Percentiles rank a stretch among this genome's conserved stretches.
phyloP scores from a whole-genome alignment of 805 yeast genomes.

The Candida pseudofarinosa region DNA sequence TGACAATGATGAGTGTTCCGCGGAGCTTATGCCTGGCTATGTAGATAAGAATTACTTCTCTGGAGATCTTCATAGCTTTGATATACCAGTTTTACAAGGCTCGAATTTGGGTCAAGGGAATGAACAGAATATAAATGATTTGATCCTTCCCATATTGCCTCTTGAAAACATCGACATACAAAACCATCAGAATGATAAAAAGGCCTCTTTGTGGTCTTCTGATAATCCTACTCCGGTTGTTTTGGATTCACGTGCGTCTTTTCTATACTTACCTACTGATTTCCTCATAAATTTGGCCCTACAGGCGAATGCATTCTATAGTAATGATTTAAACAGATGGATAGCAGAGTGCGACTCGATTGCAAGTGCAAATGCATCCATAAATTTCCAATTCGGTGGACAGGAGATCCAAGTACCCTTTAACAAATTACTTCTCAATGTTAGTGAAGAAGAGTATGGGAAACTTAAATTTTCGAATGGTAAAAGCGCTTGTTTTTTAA shows the following conservation, averaged over 20 bases:
- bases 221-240: conserved; percentile 45
- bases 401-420: conserved; percentile 49
- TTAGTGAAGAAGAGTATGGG: conserved; percentile 14
- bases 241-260: conserved; percentile 52
- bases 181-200: conserved; percentile 33
- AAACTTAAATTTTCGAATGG: conserved; percentile 36
- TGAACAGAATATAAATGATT: conserved; percentile 9
- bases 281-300: conserved; percentile 59
- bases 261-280: conserved; percentile 51
- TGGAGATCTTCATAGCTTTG: conserved; percentile 48
- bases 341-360: conserved; percentile 54
- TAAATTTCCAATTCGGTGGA: conserved; percentile 53
- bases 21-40: conserved; percentile 51
- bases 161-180: conserved; percentile 20
- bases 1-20: conserved; percentile 19
- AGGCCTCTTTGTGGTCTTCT: conserved; percentile 27
- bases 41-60: conserved; percentile 44
- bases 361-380: conserved; percentile 42
- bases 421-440: conserved; percentile 39
- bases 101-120: conserved; percentile 39
- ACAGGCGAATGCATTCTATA: conserved; percentile 65
- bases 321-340: conserved; percentile 48
- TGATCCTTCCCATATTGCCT: conserved; percentile 27
- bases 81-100: conserved; percentile 37
- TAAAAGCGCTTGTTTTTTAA: conserved; percentile 52